Evolutionary conservation across 2,329 filamentous ascomycete species (phyloP).

Genomic region (Coniochaeta ligniaria): DNA sequence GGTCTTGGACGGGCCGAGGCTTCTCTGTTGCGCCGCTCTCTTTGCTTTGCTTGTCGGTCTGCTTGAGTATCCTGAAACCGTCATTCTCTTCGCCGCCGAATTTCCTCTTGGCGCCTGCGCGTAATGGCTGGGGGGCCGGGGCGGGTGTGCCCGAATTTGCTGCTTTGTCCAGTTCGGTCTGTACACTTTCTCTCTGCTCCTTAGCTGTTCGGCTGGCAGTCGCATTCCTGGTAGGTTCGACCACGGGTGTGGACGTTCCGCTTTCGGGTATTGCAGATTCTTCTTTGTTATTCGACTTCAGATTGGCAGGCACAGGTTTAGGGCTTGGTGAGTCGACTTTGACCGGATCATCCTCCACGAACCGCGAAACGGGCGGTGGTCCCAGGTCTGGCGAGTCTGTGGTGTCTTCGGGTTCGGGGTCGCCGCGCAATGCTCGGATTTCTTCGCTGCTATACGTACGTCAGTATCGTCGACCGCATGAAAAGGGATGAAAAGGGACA

Average conservation of each 20-base stretch:
- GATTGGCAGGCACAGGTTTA: slow-evolving; percentile 4
- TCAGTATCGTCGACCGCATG: slow-evolving; percentile 17
- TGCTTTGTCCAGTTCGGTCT: background rate
- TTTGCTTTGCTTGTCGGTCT: slow-evolving; percentile 4
- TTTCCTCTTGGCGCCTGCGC: slow-evolving; percentile 52
- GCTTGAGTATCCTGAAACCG: slow-evolving; percentile 21
- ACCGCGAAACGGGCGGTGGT: slow-evolving; percentile 51
- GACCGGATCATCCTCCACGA: slow-evolving; percentile 48
- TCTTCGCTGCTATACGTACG: slow-evolving; percentile 44
- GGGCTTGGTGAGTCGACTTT: slow-evolving; percentile 42
- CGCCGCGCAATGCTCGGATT: slow-evolving; percentile 48
- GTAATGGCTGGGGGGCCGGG: slow-evolving; percentile 18
- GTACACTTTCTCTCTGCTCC: background rate
- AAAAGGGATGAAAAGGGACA: too few species aligned
- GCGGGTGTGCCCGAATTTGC: background rate
- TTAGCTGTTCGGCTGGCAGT: background rate
- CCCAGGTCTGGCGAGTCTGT: slow-evolving; percentile 64
- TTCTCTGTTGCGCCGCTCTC: slow-evolving; percentile 6
- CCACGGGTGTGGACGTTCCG: slow-evolving; percentile 9
- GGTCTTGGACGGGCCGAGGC: slow-evolving; percentile 9
- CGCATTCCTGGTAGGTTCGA: slow-evolving; percentile 11
- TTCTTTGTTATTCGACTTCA: background rate
- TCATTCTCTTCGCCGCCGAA: slow-evolving; percentile 49
- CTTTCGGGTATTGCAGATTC: slow-evolving; percentile 1
- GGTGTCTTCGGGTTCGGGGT: slow-evolving; percentile 33